Percentiles rank a stretch among this genome's conserved stretches.
These are phyloP conservation scores for Coffea canephora DNA, from an alignment of 257 asterid species.

Conservation along the genomic window DNA sequence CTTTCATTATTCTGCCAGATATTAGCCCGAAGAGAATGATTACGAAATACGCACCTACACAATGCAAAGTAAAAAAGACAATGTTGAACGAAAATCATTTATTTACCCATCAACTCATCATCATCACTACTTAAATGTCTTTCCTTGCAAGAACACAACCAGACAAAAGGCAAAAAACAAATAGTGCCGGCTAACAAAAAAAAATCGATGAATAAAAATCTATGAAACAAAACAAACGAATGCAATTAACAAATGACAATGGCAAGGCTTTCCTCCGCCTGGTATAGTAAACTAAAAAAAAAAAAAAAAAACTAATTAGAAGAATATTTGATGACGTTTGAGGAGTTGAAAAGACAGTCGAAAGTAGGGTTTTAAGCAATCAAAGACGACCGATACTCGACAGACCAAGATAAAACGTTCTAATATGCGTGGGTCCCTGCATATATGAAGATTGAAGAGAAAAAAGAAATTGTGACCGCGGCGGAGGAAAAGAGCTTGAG, in stretches of 20 bases:
- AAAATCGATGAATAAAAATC: not conserved
- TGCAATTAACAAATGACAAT: not conserved
- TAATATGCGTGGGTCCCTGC: not conserved
- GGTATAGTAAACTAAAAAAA: not conserved
- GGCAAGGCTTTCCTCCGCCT: not conserved
- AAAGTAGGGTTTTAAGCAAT: conserved; percentile 18
- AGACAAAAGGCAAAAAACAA: not conserved
- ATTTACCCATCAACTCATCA: not conserved
- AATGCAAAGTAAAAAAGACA: not conserved
- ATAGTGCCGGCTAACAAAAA: not conserved
- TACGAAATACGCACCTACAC: not conserved
- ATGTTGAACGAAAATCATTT: too few relatives aligned
- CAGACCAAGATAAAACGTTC: not conserved
- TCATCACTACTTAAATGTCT: not conserved
- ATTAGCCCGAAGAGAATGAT: not conserved
- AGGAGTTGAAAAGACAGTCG: not conserved
- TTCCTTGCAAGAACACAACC: not conserved
- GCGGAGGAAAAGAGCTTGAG: not conserved
- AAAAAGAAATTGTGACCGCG: not conserved
- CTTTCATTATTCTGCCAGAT: not conserved
- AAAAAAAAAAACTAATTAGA: not conserved
- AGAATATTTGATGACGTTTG: not conserved
- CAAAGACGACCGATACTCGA: not conserved
- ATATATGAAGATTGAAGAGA: not conserved
- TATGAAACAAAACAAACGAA: not conserved